phyloP scores from a whole-genome alignment of 2,329 filamentous ascomycete species.

The Aspergillus sojae region DNA sequence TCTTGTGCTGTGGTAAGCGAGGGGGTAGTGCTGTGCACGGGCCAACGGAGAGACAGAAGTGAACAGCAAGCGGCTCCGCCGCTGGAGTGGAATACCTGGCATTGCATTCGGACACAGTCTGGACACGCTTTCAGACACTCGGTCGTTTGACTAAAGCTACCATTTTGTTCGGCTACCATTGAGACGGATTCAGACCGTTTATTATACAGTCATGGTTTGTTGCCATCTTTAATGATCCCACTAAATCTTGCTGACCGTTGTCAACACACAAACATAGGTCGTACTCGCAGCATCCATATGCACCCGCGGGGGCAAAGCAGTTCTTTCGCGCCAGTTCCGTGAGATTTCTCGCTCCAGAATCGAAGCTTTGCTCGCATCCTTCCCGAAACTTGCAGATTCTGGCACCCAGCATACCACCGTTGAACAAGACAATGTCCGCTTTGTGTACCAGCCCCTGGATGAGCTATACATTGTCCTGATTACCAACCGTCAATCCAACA shows the following conservation, averaged over 20 bases:
- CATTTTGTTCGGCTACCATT: neutral
- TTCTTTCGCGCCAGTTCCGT: conserved; percentile 95
- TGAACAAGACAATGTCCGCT: conserved; percentile 98
- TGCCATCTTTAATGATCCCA: neutral
- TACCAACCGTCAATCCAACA: conserved; percentile 99
- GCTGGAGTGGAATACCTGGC: conserved; percentile 22
- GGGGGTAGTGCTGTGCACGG: conserved; percentile 37
- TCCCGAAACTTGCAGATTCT: conserved; percentile 95
- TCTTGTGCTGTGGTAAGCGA: conserved; percentile 41
- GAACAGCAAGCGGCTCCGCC: conserved; percentile 43
- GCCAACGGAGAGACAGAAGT: conserved; percentile 36
- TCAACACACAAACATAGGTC: conserved; percentile 67
- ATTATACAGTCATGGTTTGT: neutral
- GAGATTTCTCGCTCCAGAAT: conserved; percentile 97
- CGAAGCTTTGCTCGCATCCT: conserved; percentile 93
- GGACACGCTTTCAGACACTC: conserved; percentile 14
- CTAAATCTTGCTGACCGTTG: conserved; percentile 20
- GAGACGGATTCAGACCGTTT: neutral
- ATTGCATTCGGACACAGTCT: conserved; percentile 12
- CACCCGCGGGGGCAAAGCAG: conserved; percentile 95
- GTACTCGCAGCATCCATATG: conserved; percentile 98
- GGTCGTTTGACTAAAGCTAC: conserved; percentile 1
- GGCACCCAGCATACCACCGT: conserved; percentile 97
- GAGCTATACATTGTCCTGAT: conserved; percentile 99
- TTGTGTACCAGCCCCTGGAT: conserved; percentile 97